phyloP scores from a whole-genome alignment of 169 alveolate species.

The Babesia gibsoni region DNA sequence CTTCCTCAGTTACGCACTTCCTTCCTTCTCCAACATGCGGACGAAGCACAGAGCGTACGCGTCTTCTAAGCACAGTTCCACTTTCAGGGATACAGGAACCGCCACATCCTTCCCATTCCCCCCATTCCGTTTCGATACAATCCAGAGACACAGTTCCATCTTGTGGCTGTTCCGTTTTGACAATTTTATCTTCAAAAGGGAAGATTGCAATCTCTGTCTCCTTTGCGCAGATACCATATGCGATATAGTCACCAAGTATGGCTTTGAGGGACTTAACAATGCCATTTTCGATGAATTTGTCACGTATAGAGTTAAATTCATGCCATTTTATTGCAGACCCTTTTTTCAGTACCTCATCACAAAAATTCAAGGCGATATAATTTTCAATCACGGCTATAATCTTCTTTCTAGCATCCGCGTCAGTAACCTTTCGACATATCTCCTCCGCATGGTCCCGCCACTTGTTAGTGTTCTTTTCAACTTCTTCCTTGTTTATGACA shows the following conservation, averaged over 20 bases:
- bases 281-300: background rate
- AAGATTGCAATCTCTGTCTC: background rate
- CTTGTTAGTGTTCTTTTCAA: background rate
- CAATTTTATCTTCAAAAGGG: background rate
- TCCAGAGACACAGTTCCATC: background rate
- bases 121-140: constrained; percentile 51
- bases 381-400: background rate
- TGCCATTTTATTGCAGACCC: background rate
- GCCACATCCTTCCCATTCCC: constrained; percentile 37
- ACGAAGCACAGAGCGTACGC: constrained; percentile 11
- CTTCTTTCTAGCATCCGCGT: background rate
- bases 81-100: constrained; percentile 17
- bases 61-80: background rate
- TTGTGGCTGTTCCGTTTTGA: background rate
- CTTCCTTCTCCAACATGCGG: constrained; percentile 19
- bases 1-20: constrained; percentile 50
- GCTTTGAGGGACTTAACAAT: background rate
- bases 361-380: constrained; percentile 5
- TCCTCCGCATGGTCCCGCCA: background rate
- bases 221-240: constrained; percentile 11
- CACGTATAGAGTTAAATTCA: background rate
- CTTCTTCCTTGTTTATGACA: background rate
- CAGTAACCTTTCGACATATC: background rate
- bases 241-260: background rate
- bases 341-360: background rate